These are phyloP conservation scores for Lignosus rhinocerotis DNA, from an alignment of 1,284 basidiomycete species.

Conservation along the genomic window DNA sequence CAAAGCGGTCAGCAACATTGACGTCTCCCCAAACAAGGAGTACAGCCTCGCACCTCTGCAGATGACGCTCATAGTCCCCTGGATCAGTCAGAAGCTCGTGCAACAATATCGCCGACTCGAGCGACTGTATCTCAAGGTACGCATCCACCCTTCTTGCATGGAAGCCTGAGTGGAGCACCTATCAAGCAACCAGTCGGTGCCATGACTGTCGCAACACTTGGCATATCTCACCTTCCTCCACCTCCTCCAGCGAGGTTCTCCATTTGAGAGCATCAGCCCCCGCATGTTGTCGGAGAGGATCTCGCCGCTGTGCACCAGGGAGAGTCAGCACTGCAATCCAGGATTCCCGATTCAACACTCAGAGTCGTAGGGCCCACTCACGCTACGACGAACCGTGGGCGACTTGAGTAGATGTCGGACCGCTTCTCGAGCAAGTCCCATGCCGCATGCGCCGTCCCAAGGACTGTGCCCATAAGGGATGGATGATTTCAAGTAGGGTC, in stretches of 20 bases:
- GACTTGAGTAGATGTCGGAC: constrained; percentile 50
- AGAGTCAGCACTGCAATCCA: too few relatives aligned
- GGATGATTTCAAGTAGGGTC: background rate
- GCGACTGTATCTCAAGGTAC: constrained; percentile 50
- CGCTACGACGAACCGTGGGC: constrained; percentile 50
- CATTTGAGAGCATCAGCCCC: constrained; percentile 49
- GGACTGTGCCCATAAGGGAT: constrained; percentile 30
- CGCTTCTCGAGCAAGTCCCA: constrained; percentile 57
- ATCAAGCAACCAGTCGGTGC: background rate
- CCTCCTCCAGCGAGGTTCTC: constrained; percentile 44
- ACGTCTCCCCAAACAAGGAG: background rate
- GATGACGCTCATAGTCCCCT: constrained; percentile 41
- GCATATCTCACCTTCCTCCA: constrained; percentile 45
- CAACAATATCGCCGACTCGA: constrained; percentile 49
- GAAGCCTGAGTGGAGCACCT: constrained; percentile 49
- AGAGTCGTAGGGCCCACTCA: constrained; percentile 12
- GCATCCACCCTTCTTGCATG: constrained; percentile 42
- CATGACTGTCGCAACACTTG: background rate
- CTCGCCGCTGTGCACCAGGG: constrained; percentile 36
- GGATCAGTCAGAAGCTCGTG: constrained; percentile 45
- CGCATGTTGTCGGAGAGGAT: constrained; percentile 50
- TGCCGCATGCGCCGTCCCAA: constrained; percentile 50
- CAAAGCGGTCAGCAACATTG: background rate
- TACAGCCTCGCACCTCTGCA: constrained; percentile 38
- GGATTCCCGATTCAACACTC: too few relatives aligned